Evolutionary conservation across 371 early-diverging fungal species (phyloP), one percentile per base, ranked within the genome.

Genomic region (Mucor indicus): DNA sequence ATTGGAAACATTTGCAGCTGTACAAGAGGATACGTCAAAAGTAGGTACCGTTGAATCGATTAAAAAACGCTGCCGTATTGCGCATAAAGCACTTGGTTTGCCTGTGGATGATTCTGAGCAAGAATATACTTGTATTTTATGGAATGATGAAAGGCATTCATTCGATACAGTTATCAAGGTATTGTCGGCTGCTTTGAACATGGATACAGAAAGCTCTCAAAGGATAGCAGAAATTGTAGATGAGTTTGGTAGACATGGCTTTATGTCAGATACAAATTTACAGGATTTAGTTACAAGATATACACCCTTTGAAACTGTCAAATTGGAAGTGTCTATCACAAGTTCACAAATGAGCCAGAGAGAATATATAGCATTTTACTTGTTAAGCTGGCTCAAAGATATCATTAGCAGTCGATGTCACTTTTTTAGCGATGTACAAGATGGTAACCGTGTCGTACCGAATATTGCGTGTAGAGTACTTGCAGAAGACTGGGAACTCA

Each of bases 101-200:
- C 67, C 68, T 25, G 53, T 39, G 4, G 37, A 48, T 23, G 13
- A 25, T 4, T 29, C 32, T 20, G 53, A 41, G 5, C 59, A 60
- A 15, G 39, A 38, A 1, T 89, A 78, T 53, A 77, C 84, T 0
- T 77, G 86, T 43, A 75, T 93, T n/a, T 71, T 98, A 32, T 98
- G 96, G 96, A 96, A 98, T 65, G 98, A 98, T 67, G 96, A 98
- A 62, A 74, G 77, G 16, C 98, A 98, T 56, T 90, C 91, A 1
- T 96, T 93, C 66, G 78, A 88, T 49, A 89, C 89, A 42, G 96
- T 95, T 25, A 95, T 94, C 33, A 76, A 80, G n/a, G n/a, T 27
- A 80, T 85, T 37, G 84, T 92, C 29, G 67, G 43, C 30, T 5
- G 73, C 70, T 4, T n/a, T n/a, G n/a, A n/a, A n/a, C n/a, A n/a